Evolutionary conservation across 2,329 filamentous ascomycete genomes (phyloP), one percentile per base, ranked within the genome.

Genomic region (Penicillium sp.): DNA sequence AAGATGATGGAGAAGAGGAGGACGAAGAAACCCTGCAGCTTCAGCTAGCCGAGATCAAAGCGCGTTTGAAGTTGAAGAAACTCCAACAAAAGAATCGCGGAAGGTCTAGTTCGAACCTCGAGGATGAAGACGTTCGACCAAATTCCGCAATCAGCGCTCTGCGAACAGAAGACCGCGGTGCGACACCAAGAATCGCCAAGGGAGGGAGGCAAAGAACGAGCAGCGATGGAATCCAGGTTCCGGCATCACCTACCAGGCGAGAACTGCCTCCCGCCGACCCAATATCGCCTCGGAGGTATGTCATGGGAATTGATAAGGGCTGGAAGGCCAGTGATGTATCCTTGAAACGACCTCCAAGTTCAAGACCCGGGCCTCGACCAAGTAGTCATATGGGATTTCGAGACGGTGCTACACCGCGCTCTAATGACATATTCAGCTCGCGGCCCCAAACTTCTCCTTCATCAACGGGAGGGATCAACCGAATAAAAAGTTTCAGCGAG

Each of bases 21-120:
- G 92, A 96, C 65, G 93, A 97, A 73, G 92, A 97, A 78, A 95
- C 87, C 1, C 77, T 97, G 34, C 86, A 95, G 69, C 78, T 99
- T 60, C 87, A 96, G 71, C 79, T 97, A 5, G 87, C 92, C 62
- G 91, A 90, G 54, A 96, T 99, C 57, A 88, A 97, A 73, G 91
- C 92, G 7, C 87, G 89, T 59, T 77, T 97, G 51, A 94, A 88
- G 74, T 75, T 97, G 62, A 97, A 97, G 75, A 92, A 88, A 69
- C 78, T 97, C 11, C 54, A 57, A 15, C 90, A 94, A 72, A 87
- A 87, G 61, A 78, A 69, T 75, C 68, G 66, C 49, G 65, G 60
- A 15, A 66, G 69, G 49, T 62, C 68, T 31, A 62, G 53, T 41
- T 62, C 63, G 0, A 61, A 68, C 16, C 49, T 58, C 5, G 60